A percentile compares a stretch with the other conserved stretches of the same genome.
Evolutionary conservation across 1,284 basidiomycete species (phyloP).

Genomic region (Inonotus hispidus): DNA sequence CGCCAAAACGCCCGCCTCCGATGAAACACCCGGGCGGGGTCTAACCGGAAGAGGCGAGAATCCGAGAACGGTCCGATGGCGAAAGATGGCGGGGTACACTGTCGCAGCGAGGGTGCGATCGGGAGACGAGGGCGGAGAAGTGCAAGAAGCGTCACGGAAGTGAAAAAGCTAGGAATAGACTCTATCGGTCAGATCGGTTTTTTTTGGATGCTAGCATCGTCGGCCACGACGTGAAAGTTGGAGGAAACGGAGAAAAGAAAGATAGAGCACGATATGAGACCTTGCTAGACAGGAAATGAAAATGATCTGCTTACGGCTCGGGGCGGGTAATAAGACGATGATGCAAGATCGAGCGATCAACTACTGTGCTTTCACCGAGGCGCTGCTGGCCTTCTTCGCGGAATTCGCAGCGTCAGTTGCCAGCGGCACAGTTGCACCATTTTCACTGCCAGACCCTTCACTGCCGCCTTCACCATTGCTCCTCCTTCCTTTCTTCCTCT

Average conservation of each 20-base stretch:
- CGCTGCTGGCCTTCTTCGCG: neutral
- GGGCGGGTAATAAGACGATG: neutral
- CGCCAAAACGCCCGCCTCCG: no score
- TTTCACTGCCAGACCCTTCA: neutral
- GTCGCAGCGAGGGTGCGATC: no score
- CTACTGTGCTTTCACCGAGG: neutral
- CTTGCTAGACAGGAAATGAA: neutral
- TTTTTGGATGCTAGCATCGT: neutral
- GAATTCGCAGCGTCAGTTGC: neutral
- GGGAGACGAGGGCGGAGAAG: no score
- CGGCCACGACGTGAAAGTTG: neutral
- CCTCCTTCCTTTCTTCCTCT: slow-evolving; percentile 2
- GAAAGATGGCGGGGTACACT: no score
- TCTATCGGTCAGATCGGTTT: neutral
- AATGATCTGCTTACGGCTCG: neutral
- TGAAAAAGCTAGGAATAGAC: neutral
- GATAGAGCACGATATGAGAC: neutral
- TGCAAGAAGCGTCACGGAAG: neutral
- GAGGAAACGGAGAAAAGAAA: neutral
- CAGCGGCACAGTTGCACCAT: neutral
- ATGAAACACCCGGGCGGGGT: no score
- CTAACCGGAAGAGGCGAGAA: no score
- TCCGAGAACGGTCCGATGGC: no score
- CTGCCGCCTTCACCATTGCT: neutral
- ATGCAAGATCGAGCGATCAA: neutral